Evolutionary conservation across 345 rosid species (phyloP), one percentile per base, ranked within the genome.

Genomic region (Aquilaria yunnanensis): DNA sequence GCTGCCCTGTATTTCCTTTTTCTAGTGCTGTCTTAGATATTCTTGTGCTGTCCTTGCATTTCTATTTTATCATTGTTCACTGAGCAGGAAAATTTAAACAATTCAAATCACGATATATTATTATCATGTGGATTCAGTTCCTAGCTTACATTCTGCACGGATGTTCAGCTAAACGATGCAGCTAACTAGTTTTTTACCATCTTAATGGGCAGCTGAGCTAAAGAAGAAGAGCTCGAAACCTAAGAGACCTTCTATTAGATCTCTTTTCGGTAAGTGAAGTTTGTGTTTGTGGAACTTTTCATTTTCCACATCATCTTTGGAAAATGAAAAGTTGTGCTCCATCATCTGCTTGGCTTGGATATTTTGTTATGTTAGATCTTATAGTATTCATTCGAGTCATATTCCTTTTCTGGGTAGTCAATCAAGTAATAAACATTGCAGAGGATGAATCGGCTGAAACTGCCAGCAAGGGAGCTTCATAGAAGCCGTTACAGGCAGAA

Each of bases 241-340:
- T 0, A 93, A 87, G 82, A 80, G 97, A 66, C 94, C 96, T 47
- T 90, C 97, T 53, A 83, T 94, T 74, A 94, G 90, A 81, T 79
- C 99, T 59, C 95, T 94, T 62, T 94, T 94, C 75, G 99, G 99
- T 90, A 82, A 78, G 81, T 56, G 13, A 37, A 37, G 7, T 5
- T 37, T 37, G 43, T 9, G 5, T 37, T 37, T 37, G 43, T 9
- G 23, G 23, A 23, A 23, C 23, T 23, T 23, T 37, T 5, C 7
- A 37, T 37, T 37, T 37, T 37, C 3, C 43, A 37, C 43, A 3
- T 5, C 5, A 37, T 5, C 43, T 37, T 5, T 9, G 3, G 3
- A 2, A 2, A 37, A 37, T 37, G 43, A 9, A 37, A 23, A 37
- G 43, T 9, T 37, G 43, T 37, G 8, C 43, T 1, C 43, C 43